Conservation (phyloP, 306 rosid genomes). For the Senna tora region DNA sequence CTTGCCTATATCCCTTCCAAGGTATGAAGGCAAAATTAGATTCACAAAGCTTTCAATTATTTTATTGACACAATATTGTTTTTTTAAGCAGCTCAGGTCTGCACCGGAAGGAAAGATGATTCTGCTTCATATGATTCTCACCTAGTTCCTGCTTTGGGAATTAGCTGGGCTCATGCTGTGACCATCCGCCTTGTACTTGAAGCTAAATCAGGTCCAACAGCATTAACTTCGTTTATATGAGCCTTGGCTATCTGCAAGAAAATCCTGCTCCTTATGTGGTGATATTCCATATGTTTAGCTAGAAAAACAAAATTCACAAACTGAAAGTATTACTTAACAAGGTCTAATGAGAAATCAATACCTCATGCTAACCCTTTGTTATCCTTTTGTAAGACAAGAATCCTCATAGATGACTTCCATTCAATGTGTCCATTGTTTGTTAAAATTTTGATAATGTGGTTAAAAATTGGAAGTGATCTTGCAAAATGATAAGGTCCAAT, state of each 20-base stretch:
- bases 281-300: background rate
- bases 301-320: background rate
- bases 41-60: constrained; percentile 25
- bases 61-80: constrained; percentile 16
- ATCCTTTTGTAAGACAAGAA: constrained; percentile 12
- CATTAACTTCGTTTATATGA: background rate
- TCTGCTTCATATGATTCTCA: constrained; percentile 66
- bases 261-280: background rate
- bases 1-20: constrained; percentile 74
- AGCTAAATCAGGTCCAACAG: constrained; percentile 68
- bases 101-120: constrained; percentile 36
- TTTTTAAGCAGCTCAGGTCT: constrained; percentile 49
- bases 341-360: constrained; percentile 19
- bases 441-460: constrained; percentile 2
- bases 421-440: constrained; percentile 22
- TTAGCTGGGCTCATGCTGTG: constrained; percentile 96
- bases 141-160: constrained; percentile 95
- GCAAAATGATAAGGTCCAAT: background rate
- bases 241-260: background rate
- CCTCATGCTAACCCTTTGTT: background rate
- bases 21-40: constrained; percentile 54
- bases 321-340: constrained; percentile 3
- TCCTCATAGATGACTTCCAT: constrained; percentile 5
- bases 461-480: constrained; percentile 8
- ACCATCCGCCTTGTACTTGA: constrained; percentile 94